Evolutionary conservation across 2,329 filamentous ascomycete species (phyloP).

Genomic region (Gremmenia infestans): DNA sequence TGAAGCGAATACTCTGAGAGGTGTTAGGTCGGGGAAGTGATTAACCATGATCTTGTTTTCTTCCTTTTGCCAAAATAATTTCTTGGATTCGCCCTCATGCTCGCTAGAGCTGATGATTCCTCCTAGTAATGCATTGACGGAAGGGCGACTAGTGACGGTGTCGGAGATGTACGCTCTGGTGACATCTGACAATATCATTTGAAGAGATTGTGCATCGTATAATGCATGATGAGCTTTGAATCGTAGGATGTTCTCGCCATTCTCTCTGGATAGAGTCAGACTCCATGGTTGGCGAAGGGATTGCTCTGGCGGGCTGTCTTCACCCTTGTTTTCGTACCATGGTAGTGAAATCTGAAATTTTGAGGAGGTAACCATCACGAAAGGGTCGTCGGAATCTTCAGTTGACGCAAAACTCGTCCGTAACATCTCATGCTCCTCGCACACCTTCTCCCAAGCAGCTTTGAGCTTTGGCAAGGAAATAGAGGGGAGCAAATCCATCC

Average conservation of each 20-base stretch:
- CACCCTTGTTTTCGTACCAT: constrained; percentile 31
- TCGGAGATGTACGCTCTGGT: constrained; percentile 34
- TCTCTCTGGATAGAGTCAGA: constrained; percentile 12
- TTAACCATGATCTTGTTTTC: constrained; percentile 52
- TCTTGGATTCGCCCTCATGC: constrained; percentile 30
- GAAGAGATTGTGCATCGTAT: constrained; percentile 76
- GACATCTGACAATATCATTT: constrained; percentile 59
- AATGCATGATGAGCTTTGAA: constrained; percentile 64
- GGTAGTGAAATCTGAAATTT: constrained; percentile 33
- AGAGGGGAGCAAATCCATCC: constrained; percentile 43
- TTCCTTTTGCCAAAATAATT: constrained; percentile 59
- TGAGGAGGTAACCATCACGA: constrained; percentile 67
- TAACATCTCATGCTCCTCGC: constrained; percentile 61
- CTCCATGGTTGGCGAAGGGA: constrained; percentile 25
- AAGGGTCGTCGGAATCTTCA: constrained; percentile 55
- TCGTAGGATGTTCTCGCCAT: constrained; percentile 13
- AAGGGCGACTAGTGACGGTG: constrained; percentile 18
- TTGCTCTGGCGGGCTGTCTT: background rate
- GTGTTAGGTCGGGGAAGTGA: constrained; percentile 72
- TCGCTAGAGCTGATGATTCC: constrained; percentile 38
- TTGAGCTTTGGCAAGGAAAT: constrained; percentile 40
- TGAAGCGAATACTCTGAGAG: constrained; percentile 42
- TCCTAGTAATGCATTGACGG: constrained; percentile 40
- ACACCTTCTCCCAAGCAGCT: constrained; percentile 54
- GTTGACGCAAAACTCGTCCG: constrained; percentile 67